A percentile compares a stretch with the other conserved stretches of the same genome.
These are phyloP conservation scores for Comarum palustre DNA, from an alignment of 306 rosid species.

Conservation along the genomic window DNA sequence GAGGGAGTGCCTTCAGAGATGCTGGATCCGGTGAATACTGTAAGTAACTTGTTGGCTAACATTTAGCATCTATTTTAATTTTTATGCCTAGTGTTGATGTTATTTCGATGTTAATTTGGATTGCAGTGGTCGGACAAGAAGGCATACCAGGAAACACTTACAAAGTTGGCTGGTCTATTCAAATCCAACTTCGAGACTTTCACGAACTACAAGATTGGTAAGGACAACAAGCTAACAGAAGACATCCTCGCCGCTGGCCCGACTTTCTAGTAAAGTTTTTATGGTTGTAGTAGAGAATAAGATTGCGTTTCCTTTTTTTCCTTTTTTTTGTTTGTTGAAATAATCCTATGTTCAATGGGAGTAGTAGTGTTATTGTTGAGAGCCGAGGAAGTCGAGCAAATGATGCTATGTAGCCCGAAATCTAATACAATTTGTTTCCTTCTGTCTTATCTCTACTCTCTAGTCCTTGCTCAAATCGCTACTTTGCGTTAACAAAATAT, in stretches of 20 bases:
- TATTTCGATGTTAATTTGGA: not conserved
- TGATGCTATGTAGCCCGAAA: not conserved
- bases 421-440: not conserved
- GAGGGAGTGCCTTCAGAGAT: constrained; percentile 83
- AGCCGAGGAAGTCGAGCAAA: not conserved
- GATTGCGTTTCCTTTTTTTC: not conserved
- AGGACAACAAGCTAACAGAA: constrained; percentile 50
- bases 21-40: constrained; percentile 65
- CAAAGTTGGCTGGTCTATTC: constrained; percentile 66
- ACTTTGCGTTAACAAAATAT: too few relatives aligned
- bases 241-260: constrained; percentile 92
- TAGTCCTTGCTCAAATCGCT: too few relatives aligned
- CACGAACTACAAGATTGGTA: constrained; percentile 62
- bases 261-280: constrained; percentile 19
- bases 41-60: constrained; percentile 29
- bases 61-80: not conserved
- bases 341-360: not conserved
- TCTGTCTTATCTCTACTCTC: not conserved
- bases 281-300: not conserved
- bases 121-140: constrained; percentile 10
- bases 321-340: not conserved
- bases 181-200: constrained; percentile 69
- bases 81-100: not conserved
- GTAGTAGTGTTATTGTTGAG: not conserved
- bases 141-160: constrained; percentile 49